Percentiles rank a stretch among this genome's conserved stretches.
Evolutionary conservation across 139 green algal genomes (phyloP).

Genomic region (Tetradesmus lagerheimii): DNA sequence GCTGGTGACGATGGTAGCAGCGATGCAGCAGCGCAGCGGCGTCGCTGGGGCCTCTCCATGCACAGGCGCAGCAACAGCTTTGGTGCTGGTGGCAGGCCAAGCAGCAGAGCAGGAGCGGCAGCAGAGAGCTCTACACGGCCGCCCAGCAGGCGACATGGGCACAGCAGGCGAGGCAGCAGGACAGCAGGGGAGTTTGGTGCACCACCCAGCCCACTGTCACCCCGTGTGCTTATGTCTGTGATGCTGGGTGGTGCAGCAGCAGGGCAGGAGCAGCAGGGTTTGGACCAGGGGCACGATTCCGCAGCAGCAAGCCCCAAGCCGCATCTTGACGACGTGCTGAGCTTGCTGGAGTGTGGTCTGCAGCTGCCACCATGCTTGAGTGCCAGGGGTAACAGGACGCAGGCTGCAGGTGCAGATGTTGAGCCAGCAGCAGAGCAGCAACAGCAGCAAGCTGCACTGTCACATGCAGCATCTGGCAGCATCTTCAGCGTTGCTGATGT

Average conservation of each 20-base stretch:
- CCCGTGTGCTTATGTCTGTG: conserved; percentile 28
- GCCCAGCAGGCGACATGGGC: background rate
- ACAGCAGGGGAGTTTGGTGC: background rate
- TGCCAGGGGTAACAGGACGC: background rate
- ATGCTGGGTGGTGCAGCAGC: background rate
- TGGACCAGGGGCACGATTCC: background rate
- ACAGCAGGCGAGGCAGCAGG: background rate
- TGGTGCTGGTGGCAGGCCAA: background rate
- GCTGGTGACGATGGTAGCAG: background rate
- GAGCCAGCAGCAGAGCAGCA: conserved; percentile 31
- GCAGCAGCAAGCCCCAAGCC: background rate
- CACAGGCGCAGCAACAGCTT: conserved; percentile 30
- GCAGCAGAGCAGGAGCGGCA: background rate
- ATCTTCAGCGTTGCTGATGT: background rate
- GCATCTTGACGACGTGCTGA: background rate
- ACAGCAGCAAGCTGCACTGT: background rate
- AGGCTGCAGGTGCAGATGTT: background rate
- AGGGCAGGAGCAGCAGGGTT: background rate
- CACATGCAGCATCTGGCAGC: conserved; percentile 25
- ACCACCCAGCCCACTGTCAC: conserved; percentile 1
- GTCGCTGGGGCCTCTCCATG: background rate
- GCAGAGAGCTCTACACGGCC: background rate
- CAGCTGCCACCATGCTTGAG: background rate
- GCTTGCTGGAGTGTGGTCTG: background rate
- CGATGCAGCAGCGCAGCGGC: background rate